A percentile compares a stretch with the other conserved stretches of the same genome.
Conservation (phyloP, 2,329 filamentous ascomycete genomes). For the Verticillium albo-atrum region DNA sequence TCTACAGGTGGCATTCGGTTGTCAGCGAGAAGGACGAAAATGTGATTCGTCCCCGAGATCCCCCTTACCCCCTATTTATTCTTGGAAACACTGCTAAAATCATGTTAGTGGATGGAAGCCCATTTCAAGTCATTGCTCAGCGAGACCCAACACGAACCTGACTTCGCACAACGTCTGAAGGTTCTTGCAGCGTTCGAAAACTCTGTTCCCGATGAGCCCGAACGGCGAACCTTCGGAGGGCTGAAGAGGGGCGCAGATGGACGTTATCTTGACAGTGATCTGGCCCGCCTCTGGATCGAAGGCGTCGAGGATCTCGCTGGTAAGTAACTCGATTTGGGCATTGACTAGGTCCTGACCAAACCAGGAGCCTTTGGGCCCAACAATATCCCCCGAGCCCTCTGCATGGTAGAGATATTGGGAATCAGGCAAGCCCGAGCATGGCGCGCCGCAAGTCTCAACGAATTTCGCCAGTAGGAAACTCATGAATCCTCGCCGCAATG, state of each 20-base stretch:
- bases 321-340: background rate
- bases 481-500: too few species aligned
- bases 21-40: slow-evolving; percentile 24
- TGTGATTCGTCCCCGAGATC: too few species aligned
- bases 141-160: background rate
- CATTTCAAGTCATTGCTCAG: slow-evolving; percentile 16
- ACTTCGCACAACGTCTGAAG: background rate
- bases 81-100: background rate
- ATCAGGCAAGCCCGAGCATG: slow-evolving; percentile 55
- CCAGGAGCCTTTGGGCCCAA: slow-evolving; percentile 42
- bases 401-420: slow-evolving; percentile 54
- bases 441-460: slow-evolving; percentile 56
- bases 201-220: slow-evolving; percentile 42
- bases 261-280: slow-evolving; percentile 45
- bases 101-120: slow-evolving; percentile 17
- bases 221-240: slow-evolving; percentile 45
- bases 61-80: too few species aligned
- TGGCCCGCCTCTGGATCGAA: slow-evolving; percentile 50
- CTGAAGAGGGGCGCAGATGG: slow-evolving; percentile 46
- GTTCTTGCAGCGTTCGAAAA: slow-evolving; percentile 26
- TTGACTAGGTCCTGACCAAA: slow-evolving; percentile 13
- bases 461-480: slow-evolving; percentile 46
- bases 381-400: slow-evolving; percentile 51
- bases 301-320: slow-evolving; percentile 41
- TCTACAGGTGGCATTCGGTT: slow-evolving; percentile 28